These are phyloP conservation scores for Annulohypoxylon maeteangense DNA, from an alignment of 495 filamentous ascomycete species.

Conservation along the genomic window DNA sequence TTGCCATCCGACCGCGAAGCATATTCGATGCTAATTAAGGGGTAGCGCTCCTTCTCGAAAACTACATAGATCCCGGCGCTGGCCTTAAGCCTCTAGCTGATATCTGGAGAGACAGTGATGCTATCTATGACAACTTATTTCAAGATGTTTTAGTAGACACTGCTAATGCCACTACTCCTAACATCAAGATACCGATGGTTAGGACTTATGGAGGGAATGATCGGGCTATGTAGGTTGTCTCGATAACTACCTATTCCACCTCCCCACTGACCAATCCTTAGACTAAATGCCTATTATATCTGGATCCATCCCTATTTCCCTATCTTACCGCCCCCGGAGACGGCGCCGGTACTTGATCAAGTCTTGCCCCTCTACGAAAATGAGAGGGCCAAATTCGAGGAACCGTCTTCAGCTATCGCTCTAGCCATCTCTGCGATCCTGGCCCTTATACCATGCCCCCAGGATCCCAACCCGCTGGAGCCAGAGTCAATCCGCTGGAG, in stretches of 20 bases:
- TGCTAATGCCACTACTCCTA: conserved; percentile 7
- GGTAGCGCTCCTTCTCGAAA: conserved; percentile 43
- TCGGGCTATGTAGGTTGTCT: conserved; percentile 42
- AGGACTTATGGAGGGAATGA: conserved; percentile 44
- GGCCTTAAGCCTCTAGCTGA: conserved; percentile 45
- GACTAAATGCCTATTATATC: conserved; percentile 69
- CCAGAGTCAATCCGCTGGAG: conserved; percentile 60
- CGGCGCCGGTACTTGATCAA: conserved; percentile 56
- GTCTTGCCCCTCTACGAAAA: conserved; percentile 58
- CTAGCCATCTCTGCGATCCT: conserved; percentile 66
- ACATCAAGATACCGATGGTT: conserved; percentile 44
- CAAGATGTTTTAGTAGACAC: conserved; percentile 38
- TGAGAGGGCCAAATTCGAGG: conserved; percentile 54
- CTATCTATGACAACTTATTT: conserved; percentile 47
- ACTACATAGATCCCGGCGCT: conserved; percentile 48
- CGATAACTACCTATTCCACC: neutral
- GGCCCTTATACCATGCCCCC: conserved; percentile 65
- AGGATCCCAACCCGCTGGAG: conserved; percentile 59
- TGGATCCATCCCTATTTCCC: conserved; percentile 70
- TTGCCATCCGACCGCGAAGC: neutral
- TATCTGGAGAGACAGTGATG: conserved; percentile 46
- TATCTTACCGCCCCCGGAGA: conserved; percentile 64
- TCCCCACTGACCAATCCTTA: conserved; percentile 48
- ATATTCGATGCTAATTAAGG: conserved; percentile 25
- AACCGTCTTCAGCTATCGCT: conserved; percentile 64